Base-by-base conservation (phyloP, 805 yeast genomes). In the Hanseniaspora meyeri region DNA sequence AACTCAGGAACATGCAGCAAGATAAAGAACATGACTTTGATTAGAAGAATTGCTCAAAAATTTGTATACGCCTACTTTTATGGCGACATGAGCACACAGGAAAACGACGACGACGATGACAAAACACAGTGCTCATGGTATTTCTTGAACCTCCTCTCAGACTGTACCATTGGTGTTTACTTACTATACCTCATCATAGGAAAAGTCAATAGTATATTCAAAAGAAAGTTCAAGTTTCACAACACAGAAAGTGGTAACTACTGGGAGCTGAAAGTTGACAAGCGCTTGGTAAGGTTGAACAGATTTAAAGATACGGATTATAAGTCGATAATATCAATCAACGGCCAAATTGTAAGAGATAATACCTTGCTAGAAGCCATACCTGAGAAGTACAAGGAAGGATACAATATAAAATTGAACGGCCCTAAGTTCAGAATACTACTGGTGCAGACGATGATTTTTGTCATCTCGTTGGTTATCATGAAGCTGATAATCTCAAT, bases 121-220 rank as follows among this genome's bases (percentile, higher is more conserved):
- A 79, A 77, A 50, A 83, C 82, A 59, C 95, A 96, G 8, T 93
- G 97, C 69, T 91, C 87, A 62, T 93, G 96, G 93, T 91, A 93
- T 71, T 91, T 91, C 65, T 72, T 93, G 55, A 91, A 87, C 64
- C 77, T 91, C 40, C 75, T 91, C 32, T 78, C 91, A 65, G 98
- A 91, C 68, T 90, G 97, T 43, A 91, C 98, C 0, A 76, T 90
- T 7, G 98, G 98, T 0, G 91, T 91, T 2, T 95, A 95, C 7
- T 78, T 91, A 2, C 70, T 85, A 29, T 85, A 87, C 80, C 68
- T 68, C 7, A 68, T 73, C 27, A 73, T 90, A 32, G 77, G 77
- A 58, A 59, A 73, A 2, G 72, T 82, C 1, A 83, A 82, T 65
- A 69, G 67, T 16, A 55, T 73, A 1, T 45, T 56, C 32, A 77